phyloP scores from a whole-genome alignment of 1,139 yeast genomes.

The Pichia sp. region DNA sequence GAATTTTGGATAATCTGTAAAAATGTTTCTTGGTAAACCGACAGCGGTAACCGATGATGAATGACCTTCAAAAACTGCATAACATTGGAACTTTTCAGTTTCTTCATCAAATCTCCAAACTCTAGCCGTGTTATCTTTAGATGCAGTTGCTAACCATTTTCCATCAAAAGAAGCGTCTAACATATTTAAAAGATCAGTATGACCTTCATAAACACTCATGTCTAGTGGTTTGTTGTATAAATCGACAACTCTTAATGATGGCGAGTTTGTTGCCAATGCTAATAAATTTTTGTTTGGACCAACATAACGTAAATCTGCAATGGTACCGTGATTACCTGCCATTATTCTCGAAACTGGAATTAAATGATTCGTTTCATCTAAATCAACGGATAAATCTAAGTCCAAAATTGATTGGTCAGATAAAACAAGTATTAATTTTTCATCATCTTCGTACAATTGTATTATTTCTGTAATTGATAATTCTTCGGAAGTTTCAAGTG shows the following conservation, averaged over 20 bases:
- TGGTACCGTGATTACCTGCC: conserved; percentile 94
- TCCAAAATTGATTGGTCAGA: conserved; percentile 82
- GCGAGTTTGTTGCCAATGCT: conserved; percentile 91
- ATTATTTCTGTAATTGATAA: conserved; percentile 57
- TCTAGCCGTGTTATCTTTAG: conserved; percentile 83
- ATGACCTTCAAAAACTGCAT: conserved; percentile 74
- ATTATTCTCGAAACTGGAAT: conserved; percentile 48
- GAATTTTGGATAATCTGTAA: conserved; percentile 55
- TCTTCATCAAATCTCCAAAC: conserved; percentile 62
- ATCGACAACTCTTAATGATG: conserved; percentile 72
- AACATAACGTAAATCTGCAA: conserved; percentile 78
- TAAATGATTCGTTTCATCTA: conserved; percentile 20
- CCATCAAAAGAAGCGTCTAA: conserved; percentile 78
- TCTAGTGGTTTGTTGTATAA: conserved; percentile 50
- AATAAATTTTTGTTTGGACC: conserved; percentile 52
- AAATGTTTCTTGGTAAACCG: conserved; percentile 58
- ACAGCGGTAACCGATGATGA: conserved; percentile 83
- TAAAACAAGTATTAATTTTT: conserved; percentile 39
- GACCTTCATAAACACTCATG: conserved; percentile 67
- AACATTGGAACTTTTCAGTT: conserved; percentile 40
- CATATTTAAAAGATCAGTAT: conserved; percentile 75
- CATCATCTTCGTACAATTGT: conserved; percentile 24
- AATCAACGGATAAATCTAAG: conserved; percentile 35
- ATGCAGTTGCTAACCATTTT: conserved; percentile 82
- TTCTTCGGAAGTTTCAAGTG: conserved; percentile 60